phyloP scores from a whole-genome alignment of 2,329 filamentous ascomycete species.

The Aspergillus vadensis region DNA sequence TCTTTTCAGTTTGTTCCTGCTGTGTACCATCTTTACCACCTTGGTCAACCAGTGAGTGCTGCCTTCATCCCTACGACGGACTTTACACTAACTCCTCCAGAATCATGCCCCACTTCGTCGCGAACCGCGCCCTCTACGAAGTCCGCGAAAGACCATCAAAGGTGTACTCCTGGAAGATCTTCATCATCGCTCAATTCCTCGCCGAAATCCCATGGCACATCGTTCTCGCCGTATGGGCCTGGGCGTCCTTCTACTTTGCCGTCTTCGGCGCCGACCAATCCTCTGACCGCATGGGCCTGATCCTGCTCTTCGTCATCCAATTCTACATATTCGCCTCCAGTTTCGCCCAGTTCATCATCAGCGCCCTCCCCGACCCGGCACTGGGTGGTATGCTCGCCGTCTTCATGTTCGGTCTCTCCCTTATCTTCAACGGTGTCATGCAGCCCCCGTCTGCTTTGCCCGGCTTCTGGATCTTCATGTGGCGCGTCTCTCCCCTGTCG shows the following conservation, averaged over 20 bases:
- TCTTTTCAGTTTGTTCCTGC: constrained; percentile 82
- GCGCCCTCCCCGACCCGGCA: constrained; percentile 4
- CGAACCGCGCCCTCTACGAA: constrained; percentile 58
- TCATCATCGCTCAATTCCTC: constrained; percentile 67
- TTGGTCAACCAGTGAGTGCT: constrained; percentile 38
- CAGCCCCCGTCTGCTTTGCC: constrained; percentile 11
- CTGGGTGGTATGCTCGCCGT: constrained; percentile 13
- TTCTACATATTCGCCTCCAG: constrained; percentile 12
- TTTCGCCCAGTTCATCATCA: constrained; percentile 42
- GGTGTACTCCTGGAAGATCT: constrained; percentile 70
- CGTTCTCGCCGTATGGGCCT: constrained; percentile 72
- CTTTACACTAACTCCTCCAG: background rate
- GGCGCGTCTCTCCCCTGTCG: constrained; percentile 21
- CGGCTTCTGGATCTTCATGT: constrained; percentile 22
- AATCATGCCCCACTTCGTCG: constrained; percentile 59
- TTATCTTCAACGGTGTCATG: constrained; percentile 20
- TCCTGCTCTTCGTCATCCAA: constrained; percentile 11
- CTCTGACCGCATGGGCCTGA: constrained; percentile 6
- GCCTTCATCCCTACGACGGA: background rate
- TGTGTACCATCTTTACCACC: constrained; percentile 71
- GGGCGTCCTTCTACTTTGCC: constrained; percentile 80
- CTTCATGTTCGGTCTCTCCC: constrained; percentile 18
- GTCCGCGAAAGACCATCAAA: constrained; percentile 63
- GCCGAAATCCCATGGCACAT: constrained; percentile 78
- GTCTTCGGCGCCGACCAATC: constrained; percentile 56